Percentiles rank a stretch among this genome's conserved stretches.
Conservation (phyloP, 2,329 filamentous ascomycete genomes). For the Blastomyces parvus region DNA sequence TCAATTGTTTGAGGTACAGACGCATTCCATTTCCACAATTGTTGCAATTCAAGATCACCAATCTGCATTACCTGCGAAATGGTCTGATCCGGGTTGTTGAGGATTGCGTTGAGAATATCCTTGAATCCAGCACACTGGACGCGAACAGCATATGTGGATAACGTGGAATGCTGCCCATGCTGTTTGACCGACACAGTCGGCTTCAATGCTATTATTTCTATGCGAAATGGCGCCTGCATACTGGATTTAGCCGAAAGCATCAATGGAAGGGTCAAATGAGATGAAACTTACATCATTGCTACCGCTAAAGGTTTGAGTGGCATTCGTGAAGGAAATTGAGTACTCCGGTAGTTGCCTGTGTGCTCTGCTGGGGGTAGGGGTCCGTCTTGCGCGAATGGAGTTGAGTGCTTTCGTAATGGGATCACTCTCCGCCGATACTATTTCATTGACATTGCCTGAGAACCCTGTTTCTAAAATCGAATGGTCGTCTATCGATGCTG, state of each 20-base stretch:
- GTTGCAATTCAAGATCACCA: conserved; percentile 14
- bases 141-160: conserved; percentile 1
- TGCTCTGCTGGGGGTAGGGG: not conserved
- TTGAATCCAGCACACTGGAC: conserved; percentile 8
- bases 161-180: not conserved
- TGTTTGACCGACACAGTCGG: not conserved
- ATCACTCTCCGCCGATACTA: conserved; percentile 9
- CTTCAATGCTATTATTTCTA: conserved; percentile 2
- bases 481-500: not conserved
- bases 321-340: not conserved
- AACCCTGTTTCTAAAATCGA: not conserved
- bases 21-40: conserved; percentile 21
- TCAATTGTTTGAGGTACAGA: conserved; percentile 16
- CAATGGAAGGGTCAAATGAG: not conserved
- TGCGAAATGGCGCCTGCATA: not conserved
- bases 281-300: conserved; percentile 1
- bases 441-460: conserved; percentile 6
- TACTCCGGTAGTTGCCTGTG: not conserved
- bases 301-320: not conserved
- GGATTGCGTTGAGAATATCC: conserved; percentile 14
- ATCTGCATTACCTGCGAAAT: conserved; percentile 11
- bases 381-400: conserved; percentile 4
- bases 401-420: conserved; percentile 7
- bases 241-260: not conserved
- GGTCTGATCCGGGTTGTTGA: conserved; percentile 10